A percentile compares a stretch with the other conserved stretches of the same genome.
These are phyloP conservation scores for Dioscorea alata DNA, from an alignment of 106 monocot genomes.

Conservation along the genomic window DNA sequence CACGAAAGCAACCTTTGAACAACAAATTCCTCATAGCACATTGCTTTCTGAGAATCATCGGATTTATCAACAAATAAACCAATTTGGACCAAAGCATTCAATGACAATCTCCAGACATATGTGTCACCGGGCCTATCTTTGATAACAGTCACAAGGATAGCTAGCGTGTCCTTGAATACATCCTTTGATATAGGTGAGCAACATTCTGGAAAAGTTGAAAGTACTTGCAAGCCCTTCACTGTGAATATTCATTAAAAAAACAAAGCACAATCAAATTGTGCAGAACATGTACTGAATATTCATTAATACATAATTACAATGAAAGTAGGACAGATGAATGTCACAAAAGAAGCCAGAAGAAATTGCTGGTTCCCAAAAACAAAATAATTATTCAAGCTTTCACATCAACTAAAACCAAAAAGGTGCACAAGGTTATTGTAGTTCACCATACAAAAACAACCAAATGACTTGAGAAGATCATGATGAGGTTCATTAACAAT, in stretches of 20 bases:
- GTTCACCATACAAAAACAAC: no score
- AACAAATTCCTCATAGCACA: conserved; percentile 40
- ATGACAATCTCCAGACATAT: conserved; percentile 56
- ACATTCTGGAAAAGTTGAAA: conserved; percentile 67
- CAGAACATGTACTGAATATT: no score
- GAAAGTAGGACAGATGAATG: no score
- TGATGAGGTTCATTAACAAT: no score
- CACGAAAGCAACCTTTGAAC: conserved; percentile 53
- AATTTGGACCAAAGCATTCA: conserved; percentile 57
- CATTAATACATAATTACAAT: no score
- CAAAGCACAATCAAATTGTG: background rate
- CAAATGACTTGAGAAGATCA: no score
- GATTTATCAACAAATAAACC: conserved; percentile 43
- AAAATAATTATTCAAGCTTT: no score
- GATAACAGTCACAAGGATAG: conserved; percentile 42
- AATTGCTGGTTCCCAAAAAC: no score
- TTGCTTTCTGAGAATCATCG: conserved; percentile 34
- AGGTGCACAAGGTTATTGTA: no score
- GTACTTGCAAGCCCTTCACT: conserved; percentile 70
- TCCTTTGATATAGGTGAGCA: conserved; percentile 32
- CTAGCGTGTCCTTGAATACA: conserved; percentile 51
- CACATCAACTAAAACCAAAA: no score
- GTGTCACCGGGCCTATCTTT: conserved; percentile 21
- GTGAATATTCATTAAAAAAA: conserved; percentile 15
- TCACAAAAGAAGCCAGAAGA: no score